Conservation (phyloP, 805 yeast species). For the Clavispora phyllophila region DNA sequence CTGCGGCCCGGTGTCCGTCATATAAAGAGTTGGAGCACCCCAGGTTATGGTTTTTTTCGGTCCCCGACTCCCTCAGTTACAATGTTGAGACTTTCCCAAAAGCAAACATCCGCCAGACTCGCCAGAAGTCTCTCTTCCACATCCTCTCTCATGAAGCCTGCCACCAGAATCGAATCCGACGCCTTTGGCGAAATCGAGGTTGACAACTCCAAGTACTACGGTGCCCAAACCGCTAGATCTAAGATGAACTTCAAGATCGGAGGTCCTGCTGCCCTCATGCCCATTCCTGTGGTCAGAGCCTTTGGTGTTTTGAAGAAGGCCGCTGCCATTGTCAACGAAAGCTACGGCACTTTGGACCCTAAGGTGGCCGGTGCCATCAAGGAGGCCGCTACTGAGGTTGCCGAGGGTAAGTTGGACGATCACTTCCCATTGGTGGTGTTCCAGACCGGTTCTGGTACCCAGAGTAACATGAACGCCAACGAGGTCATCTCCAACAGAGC, state of each 20-base stretch:
- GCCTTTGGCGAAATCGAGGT: slow-evolving; percentile 97
- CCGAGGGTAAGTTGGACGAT: slow-evolving; percentile 83
- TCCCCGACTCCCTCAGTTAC: neutral
- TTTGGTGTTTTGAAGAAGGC: slow-evolving; percentile 94
- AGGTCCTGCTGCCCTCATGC: slow-evolving; percentile 85
- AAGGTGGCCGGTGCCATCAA: slow-evolving; percentile 79
- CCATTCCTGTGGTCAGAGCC: slow-evolving; percentile 84
- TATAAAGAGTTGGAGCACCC: neutral
- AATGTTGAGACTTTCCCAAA: slow-evolving; percentile 16
- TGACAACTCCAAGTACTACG: slow-evolving; percentile 85
- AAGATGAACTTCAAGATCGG: slow-evolving; percentile 93
- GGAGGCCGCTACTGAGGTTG: slow-evolving; percentile 92
- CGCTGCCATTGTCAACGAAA: slow-evolving; percentile 85
- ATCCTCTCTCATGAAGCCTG: slow-evolving; percentile 16
- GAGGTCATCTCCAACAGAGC: slow-evolving; percentile 99
- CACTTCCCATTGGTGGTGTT: slow-evolving; percentile 98
- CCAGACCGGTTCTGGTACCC: slow-evolving; percentile 99
- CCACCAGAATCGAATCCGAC: slow-evolving; percentile 76
- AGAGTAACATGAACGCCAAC: slow-evolving; percentile 97
- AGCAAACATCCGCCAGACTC: slow-evolving; percentile 6
- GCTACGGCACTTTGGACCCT: slow-evolving; percentile 77
- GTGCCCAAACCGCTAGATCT: slow-evolving; percentile 97
- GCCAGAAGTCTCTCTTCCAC: slow-evolving; percentile 28
- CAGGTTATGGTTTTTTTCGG: neutral
- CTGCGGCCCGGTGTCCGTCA: slow-evolving; percentile 3